phyloP scores from a whole-genome alignment of 148 eudicot species.

The Talinum fruticosum region DNA sequence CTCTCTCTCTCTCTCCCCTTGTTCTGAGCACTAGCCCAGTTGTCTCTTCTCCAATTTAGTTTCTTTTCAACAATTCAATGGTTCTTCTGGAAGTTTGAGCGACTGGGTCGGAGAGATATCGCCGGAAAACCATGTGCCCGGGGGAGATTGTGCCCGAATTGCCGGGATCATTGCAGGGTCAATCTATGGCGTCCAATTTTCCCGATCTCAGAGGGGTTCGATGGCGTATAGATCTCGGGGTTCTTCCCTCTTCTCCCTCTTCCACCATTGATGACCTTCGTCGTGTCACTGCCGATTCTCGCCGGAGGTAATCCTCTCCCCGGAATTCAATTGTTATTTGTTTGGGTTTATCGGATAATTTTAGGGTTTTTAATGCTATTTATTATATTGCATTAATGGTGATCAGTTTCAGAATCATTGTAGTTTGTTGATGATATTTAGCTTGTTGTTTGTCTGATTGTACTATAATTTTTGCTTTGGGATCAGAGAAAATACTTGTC shows the following conservation, averaged over 20 bases:
- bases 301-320: constrained; percentile 44
- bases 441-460: background rate
- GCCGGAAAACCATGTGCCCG: constrained; percentile 28
- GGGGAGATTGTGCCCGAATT: constrained; percentile 23
- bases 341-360: background rate
- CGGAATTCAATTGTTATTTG: background rate
- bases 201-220: constrained; percentile 58
- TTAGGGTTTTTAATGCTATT: background rate
- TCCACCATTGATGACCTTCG: constrained; percentile 57
- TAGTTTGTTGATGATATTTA: background rate
- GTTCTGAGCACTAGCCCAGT: background rate
- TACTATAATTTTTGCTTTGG: background rate
- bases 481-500: background rate
- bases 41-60: background rate
- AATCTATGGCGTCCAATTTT: constrained; percentile 26
- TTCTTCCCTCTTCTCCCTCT: constrained; percentile 49
- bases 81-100: constrained; percentile 5
- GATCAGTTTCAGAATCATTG: background rate
- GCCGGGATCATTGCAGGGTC: constrained; percentile 18
- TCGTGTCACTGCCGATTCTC: constrained; percentile 63
- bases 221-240: constrained; percentile 72
- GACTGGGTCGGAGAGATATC: constrained; percentile 9
- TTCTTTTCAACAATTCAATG: background rate
- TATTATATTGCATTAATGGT: background rate
- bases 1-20: background rate